Percentiles rank a stretch among this genome's conserved stretches.
Evolutionary conservation across 2,329 filamentous ascomycete genomes (phyloP).

Genomic region (Scedosporium minutisporum): DNA sequence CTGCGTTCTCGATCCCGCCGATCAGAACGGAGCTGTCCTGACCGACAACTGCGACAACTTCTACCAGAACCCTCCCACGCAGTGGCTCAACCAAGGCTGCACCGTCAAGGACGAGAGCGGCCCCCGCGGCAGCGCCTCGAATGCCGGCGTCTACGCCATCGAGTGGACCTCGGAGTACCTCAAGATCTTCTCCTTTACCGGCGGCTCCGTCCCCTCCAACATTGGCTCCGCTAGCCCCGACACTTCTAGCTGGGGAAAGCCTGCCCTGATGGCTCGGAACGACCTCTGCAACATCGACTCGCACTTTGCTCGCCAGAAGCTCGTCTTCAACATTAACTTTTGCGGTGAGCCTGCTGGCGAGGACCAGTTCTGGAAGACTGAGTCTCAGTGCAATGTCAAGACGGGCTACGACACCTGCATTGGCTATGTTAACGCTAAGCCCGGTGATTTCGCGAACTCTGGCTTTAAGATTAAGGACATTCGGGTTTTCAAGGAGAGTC

Average conservation of each 20-base stretch:
- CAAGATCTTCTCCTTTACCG: conserved; percentile 30
- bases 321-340: conserved; percentile 66
- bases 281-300: conserved; percentile 51
- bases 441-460: conserved; percentile 24
- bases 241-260: conserved; percentile 55
- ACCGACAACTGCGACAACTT: conserved; percentile 31
- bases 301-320: conserved; percentile 56
- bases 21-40: conserved; percentile 20
- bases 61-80: conserved; percentile 21
- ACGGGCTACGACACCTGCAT: conserved; percentile 20
- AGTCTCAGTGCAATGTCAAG: conserved; percentile 14
- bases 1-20: conserved; percentile 22
- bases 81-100: conserved; percentile 31
- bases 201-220: conserved; percentile 22
- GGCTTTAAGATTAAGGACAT: conserved; percentile 37
- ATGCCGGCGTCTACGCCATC: conserved; percentile 27
- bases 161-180: conserved; percentile 32
- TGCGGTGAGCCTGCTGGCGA: conserved; percentile 60
- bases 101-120: conserved; percentile 25
- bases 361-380: conserved; percentile 16
- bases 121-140: conserved; percentile 25
- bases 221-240: conserved; percentile 38
- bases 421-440: conserved; percentile 26
- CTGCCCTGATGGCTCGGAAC: conserved; percentile 50
- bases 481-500: conserved; percentile 19